phyloP scores from a whole-genome alignment of 208 protist species.

The Trypanosoma mega region DNA sequence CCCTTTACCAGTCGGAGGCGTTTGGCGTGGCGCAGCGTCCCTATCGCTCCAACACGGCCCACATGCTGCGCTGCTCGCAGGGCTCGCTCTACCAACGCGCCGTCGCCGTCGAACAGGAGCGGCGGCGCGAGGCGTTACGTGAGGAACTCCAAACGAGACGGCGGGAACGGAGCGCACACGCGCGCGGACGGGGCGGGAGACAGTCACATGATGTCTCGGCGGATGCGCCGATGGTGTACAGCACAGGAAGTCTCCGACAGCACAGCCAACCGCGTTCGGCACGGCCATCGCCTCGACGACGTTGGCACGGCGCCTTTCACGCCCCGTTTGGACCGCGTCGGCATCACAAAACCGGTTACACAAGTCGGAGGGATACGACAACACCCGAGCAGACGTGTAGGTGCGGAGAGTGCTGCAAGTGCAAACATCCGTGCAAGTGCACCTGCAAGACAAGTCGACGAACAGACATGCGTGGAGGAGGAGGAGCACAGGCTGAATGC shows the following conservation, averaged over 20 bases:
- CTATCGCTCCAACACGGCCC: slow-evolving; percentile 55
- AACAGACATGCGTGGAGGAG: no score
- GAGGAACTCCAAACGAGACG: slow-evolving; percentile 59
- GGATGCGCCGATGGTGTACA: not conserved
- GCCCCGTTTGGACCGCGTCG: no score
- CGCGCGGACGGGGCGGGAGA: no score
- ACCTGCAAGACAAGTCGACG: no score
- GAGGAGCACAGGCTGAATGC: no score
- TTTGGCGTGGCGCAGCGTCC: not conserved
- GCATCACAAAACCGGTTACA: no score
- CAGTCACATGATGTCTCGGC: no score
- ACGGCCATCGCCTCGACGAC: not conserved
- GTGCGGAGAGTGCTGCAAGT: no score
- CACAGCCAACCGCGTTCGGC: not conserved
- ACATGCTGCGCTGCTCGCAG: slow-evolving; percentile 61
- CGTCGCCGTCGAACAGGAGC: slow-evolving; percentile 46
- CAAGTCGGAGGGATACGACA: no score
- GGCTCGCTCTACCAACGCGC: slow-evolving; percentile 49
- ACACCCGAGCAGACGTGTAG: no score
- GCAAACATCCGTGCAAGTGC: no score
- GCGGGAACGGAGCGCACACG: slow-evolving; percentile 36
- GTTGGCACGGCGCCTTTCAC: no score
- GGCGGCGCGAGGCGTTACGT: slow-evolving; percentile 58
- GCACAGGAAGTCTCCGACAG: slow-evolving; percentile 9
- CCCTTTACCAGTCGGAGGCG: slow-evolving; percentile 22